phyloP scores from a whole-genome alignment of 1,139 yeast species.

The Kurtzmaniella quercitrusa region DNA sequence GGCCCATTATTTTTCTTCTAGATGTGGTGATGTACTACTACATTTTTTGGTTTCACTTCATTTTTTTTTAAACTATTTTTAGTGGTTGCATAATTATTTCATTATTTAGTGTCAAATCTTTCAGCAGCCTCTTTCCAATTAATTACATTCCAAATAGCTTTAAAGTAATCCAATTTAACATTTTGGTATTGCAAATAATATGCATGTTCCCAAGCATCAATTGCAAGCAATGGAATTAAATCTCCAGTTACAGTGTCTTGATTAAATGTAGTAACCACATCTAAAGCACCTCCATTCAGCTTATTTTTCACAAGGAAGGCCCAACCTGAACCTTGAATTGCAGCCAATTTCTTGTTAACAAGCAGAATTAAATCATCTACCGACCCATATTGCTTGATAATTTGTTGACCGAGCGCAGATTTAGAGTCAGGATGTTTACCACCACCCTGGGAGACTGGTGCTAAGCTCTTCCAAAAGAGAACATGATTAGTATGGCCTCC shows the following conservation, averaged over 20 bases:
- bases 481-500: conserved; percentile 91
- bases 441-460: conserved; percentile 80
- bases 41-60: no score
- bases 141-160: conserved; percentile 94
- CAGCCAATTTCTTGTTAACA: conserved; percentile 80
- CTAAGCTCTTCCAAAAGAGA: conserved; percentile 87
- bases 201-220: conserved; percentile 99
- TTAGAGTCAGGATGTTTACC: conserved; percentile 71
- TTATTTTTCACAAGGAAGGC: conserved; percentile 89
- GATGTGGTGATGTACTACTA: no score
- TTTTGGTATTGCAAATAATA: conserved; percentile 95
- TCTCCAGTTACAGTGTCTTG: conserved; percentile 85
- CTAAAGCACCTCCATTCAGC: conserved; percentile 71
- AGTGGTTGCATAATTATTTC: neutral
- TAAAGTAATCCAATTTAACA: conserved; percentile 91
- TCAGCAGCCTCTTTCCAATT: conserved; percentile 94
- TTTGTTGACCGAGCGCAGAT: conserved; percentile 58
- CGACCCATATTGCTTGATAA: conserved; percentile 67
- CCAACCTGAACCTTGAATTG: conserved; percentile 98
- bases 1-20: no score
- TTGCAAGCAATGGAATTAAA: conserved; percentile 79
- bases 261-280: conserved; percentile 81
- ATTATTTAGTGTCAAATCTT: conserved; percentile 32
- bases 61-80: no score
- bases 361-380: conserved; percentile 65